Evolutionary conservation across 2,329 filamentous ascomycete species (phyloP).

Genomic region (Ustulina deusta): DNA sequence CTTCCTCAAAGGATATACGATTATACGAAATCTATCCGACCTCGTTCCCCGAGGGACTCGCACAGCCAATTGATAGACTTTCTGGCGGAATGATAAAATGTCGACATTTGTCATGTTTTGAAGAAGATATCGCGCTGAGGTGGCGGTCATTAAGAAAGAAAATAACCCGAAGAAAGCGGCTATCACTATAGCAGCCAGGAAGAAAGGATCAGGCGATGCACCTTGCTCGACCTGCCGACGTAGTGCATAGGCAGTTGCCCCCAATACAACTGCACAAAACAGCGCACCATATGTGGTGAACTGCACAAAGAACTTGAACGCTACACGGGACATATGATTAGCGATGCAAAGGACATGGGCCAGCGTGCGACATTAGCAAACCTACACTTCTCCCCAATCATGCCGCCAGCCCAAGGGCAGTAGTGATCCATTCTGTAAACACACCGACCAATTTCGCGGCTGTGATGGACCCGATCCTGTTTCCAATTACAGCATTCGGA

Average conservation of each 20-base stretch:
- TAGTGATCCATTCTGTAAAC: constrained; percentile 94
- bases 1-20: constrained; percentile 69
- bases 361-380: constrained; percentile 25
- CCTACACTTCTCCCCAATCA: constrained; percentile 83
- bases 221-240: constrained; percentile 63
- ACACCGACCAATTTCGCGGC: constrained; percentile 82
- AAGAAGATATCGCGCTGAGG: constrained; percentile 75
- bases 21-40: constrained; percentile 60
- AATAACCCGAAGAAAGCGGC: constrained; percentile 84
- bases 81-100: constrained; percentile 70
- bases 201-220: constrained; percentile 64
- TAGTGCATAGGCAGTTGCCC: constrained; percentile 73
- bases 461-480: constrained; percentile 88
- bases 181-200: constrained; percentile 75
- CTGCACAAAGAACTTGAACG: constrained; percentile 93
- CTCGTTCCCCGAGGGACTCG: constrained; percentile 68
- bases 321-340: constrained; percentile 55
- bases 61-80: constrained; percentile 80
- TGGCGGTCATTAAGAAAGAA: constrained; percentile 78
- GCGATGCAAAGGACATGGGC: neutral
- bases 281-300: constrained; percentile 80
- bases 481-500: constrained; percentile 88
- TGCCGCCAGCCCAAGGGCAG: constrained; percentile 96
- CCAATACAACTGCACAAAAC: constrained; percentile 74
- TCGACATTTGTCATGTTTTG: constrained; percentile 89